Evolutionary conservation across 177 flowering plant species (phyloP), one percentile per base, ranked within the genome.

Genomic region (Vitis hybrid): DNA sequence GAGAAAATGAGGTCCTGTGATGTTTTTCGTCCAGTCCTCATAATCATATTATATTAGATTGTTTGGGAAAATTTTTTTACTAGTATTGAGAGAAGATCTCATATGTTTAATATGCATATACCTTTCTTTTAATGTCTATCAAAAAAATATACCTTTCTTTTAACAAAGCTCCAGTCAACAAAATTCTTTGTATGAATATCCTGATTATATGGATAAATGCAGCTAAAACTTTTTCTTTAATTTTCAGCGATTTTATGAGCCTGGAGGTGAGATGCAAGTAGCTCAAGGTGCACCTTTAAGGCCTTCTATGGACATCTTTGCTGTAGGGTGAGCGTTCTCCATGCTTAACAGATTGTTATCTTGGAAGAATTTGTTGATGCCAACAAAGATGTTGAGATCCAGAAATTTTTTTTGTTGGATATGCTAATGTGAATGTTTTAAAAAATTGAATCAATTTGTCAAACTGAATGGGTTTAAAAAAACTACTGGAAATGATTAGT

Each of bases 251-350:
- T 96, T 96, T 81, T 94, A 91, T 83, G 98, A 96, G 83, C 97
- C 91, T 85, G 97, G 97, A 72, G 92, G 91, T 78, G 99, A 92
- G 80, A 78, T 80, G 79, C 94, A 87, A 78, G 88, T 83, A 66
- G 82, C 91, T 66, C 90, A 90, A 69, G 97, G 92, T 87, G 92
- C 97, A 66, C 89, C 91, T 19, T 78, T 96, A 66, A 86, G 75
- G 78, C 90, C 93, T 70, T 88, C 97, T 30, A 96, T 96, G 99
- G 99, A 93, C 81, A 91, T 96, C 75, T 96, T 96, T 82, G 80
- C 99, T 67, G 93, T 89, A 10, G 99, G 99, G 99, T 96, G 80
- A 86, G 93, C 74, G 52, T 68, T 70, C 54, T 69, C 65, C 58
- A 9, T 45, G 32, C 56, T 15, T 55, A 5, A 15, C n/a, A 51